Evolutionary conservation across 2,329 filamentous ascomycete species (phyloP).

Genomic region (Aspergillus ustus): DNA sequence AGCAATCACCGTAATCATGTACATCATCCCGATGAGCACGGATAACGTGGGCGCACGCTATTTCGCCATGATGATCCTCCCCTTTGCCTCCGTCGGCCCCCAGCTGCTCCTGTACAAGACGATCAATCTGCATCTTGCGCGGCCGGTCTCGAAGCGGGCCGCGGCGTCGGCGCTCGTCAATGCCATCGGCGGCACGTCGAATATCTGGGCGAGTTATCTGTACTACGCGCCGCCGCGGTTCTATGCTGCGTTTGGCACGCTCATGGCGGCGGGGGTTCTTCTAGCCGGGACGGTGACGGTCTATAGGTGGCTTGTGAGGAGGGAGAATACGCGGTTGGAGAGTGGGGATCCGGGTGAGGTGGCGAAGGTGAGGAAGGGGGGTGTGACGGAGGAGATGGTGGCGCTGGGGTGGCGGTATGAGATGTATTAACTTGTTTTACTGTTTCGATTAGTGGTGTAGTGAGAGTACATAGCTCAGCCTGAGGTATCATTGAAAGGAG

Average conservation of each 20-base stretch:
- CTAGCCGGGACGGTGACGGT: slow-evolving; percentile 41
- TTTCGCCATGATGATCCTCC: slow-evolving; percentile 50
- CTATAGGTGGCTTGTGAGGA: slow-evolving; percentile 44
- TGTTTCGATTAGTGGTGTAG: not conserved
- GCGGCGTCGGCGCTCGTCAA: slow-evolving; percentile 50
- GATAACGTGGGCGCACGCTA: slow-evolving; percentile 47
- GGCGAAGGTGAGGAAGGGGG: slow-evolving; percentile 46
- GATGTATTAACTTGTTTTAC: slow-evolving; percentile 41
- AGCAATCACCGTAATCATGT: slow-evolving; percentile 40
- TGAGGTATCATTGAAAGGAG: not conserved
- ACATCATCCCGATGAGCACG: slow-evolving; percentile 45
- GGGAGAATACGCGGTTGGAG: slow-evolving; percentile 47
- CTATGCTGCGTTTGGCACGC: slow-evolving; percentile 47
- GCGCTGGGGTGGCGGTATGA: slow-evolving; percentile 50
- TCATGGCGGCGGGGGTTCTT: slow-evolving; percentile 34
- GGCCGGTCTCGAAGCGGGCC: slow-evolving; percentile 49
- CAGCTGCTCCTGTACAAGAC: slow-evolving; percentile 50
- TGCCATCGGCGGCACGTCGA: slow-evolving; percentile 31
- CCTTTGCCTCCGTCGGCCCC: slow-evolving; percentile 46
- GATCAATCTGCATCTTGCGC: slow-evolving; percentile 48
- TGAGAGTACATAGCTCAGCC: slow-evolving; percentile 15
- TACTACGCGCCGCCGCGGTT: slow-evolving; percentile 37
- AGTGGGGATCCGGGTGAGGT: slow-evolving; percentile 43
- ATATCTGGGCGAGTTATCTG: slow-evolving; percentile 33
- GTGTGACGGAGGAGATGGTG: slow-evolving; percentile 52